These are phyloP conservation scores for Fennellomyces sp. DNA, from an alignment of 371 early-diverging fungal species.

Conservation along the genomic window DNA sequence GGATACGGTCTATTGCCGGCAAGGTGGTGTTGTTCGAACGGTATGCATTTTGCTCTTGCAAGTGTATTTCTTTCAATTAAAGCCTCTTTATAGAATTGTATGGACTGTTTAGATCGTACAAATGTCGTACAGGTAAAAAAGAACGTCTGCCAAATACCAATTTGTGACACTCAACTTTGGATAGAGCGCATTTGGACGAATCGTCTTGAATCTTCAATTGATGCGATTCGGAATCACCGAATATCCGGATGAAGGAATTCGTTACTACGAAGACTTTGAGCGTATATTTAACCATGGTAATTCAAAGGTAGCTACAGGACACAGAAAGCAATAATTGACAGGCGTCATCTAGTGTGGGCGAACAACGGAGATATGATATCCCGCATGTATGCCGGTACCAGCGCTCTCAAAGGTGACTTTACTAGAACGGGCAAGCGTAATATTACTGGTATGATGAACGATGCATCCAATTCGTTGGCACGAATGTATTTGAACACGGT, in stretches of 20 bases:
- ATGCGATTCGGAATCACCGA: conserved; percentile 67
- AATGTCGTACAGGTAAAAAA: conserved; percentile 88
- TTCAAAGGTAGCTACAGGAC: no score
- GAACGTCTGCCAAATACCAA: not conserved
- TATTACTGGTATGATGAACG: conserved; percentile 73
- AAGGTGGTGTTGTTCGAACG: conserved; percentile 52
- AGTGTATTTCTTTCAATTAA: not conserved
- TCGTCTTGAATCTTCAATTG: conserved; percentile 68
- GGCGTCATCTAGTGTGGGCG: conserved; percentile 55
- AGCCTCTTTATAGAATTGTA: conserved; percentile 80
- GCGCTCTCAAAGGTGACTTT: conserved; percentile 75
- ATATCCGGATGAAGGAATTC: conserved; percentile 64
- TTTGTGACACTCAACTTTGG: not conserved
- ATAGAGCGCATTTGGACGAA: conserved; percentile 84
- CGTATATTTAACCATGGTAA: conserved; percentile 60
- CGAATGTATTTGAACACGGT: conserved; percentile 74
- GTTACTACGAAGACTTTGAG: conserved; percentile 64
- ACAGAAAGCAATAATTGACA: no score
- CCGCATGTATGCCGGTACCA: conserved; percentile 71
- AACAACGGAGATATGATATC: conserved; percentile 71
- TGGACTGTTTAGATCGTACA: conserved; percentile 99
- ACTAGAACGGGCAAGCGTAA: conserved; percentile 73
- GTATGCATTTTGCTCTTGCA: conserved; percentile 18
- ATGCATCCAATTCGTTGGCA: conserved; percentile 72
- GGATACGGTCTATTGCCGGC: conserved; percentile 32